These are phyloP conservation scores for Phaeoacremonium minimum DNA, from an alignment of 2,329 filamentous ascomycete genomes.

Conservation along the genomic window DNA sequence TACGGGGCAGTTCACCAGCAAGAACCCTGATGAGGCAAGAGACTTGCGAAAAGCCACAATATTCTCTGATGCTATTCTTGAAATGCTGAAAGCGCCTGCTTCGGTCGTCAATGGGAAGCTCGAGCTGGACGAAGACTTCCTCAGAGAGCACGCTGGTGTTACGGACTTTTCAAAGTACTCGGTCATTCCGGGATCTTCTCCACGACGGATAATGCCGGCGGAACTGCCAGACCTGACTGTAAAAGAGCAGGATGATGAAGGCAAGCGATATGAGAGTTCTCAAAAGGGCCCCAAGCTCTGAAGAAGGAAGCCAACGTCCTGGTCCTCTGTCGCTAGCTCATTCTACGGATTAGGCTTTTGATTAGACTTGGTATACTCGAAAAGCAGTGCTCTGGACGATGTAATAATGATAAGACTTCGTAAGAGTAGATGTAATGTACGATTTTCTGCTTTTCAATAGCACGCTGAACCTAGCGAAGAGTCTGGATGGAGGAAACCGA, in stretches of 20 bases:
- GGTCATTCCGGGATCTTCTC: constrained; percentile 57
- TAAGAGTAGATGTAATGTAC: too few relatives aligned
- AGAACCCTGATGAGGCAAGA: constrained; percentile 39
- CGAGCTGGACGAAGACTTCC: constrained; percentile 76
- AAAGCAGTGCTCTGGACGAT: too few relatives aligned
- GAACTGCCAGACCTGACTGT: constrained; percentile 67
- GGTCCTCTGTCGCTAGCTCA: too few relatives aligned
- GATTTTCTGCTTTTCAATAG: too few relatives aligned
- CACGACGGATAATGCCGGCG: constrained; percentile 74
- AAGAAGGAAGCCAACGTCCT: too few relatives aligned
- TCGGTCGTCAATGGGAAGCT: constrained; percentile 65
- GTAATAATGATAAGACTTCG: too few relatives aligned
- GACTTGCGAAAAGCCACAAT: constrained; percentile 68
- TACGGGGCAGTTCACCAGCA: constrained; percentile 48
- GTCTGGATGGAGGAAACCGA: too few relatives aligned
- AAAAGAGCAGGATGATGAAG: constrained; percentile 76
- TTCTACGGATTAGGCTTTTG: too few relatives aligned
- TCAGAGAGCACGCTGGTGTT: constrained; percentile 59
- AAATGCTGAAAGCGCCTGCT: constrained; percentile 60
- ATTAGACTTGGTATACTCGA: too few relatives aligned
- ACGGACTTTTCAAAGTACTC: constrained; percentile 70
- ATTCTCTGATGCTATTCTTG: constrained; percentile 76
- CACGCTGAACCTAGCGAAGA: too few relatives aligned
- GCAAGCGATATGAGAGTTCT: constrained; percentile 64
- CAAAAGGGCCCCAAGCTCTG: constrained; percentile 33